phyloP scores from a whole-genome alignment of 805 yeast species.

The Wickerhamiella allomyrinae region DNA sequence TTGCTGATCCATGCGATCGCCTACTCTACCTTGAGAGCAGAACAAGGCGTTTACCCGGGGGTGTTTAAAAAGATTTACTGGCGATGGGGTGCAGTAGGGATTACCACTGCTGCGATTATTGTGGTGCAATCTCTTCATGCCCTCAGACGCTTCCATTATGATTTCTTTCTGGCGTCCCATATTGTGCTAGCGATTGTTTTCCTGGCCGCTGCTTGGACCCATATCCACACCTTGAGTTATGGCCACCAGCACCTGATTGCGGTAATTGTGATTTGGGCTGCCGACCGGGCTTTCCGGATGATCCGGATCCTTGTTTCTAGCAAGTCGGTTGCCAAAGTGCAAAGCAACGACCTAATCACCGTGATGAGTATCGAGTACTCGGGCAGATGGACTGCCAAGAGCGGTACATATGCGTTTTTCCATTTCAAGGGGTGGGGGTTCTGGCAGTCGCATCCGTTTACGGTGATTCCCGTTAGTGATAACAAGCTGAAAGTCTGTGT shows the following conservation, averaged over 20 bases:
- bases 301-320: conserved; percentile 45
- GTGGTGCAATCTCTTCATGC: conserved; percentile 36
- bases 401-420: conserved; percentile 45
- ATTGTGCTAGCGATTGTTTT: conserved; percentile 41
- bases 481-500: conserved; percentile 8
- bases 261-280: conserved; percentile 47
- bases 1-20: conserved; percentile 42
- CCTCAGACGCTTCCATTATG: conserved; percentile 42
- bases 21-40: conserved; percentile 24
- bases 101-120: conserved; percentile 30
- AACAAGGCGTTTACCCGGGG: conserved; percentile 16
- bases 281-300: conserved; percentile 46
- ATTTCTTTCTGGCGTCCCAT: conserved; percentile 42
- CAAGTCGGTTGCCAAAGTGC: conserved; percentile 13
- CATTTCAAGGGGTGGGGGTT: conserved; percentile 35
- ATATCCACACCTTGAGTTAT: conserved; percentile 20
- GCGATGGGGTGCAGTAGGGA: conserved; percentile 30
- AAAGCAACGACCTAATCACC: conserved; percentile 22
- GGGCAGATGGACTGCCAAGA: conserved; percentile 30
- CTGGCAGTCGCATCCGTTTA: conserved; percentile 67
- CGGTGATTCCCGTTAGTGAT: conserved; percentile 25
- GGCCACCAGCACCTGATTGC: conserved; percentile 10
- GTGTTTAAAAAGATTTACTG: conserved; percentile 15
- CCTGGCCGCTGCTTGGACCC: conserved; percentile 46
- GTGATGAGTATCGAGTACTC: conserved; percentile 27